Evolutionary conservation across 805 yeast genomes (phyloP).

Genomic region (Candida hispaniensis): DNA sequence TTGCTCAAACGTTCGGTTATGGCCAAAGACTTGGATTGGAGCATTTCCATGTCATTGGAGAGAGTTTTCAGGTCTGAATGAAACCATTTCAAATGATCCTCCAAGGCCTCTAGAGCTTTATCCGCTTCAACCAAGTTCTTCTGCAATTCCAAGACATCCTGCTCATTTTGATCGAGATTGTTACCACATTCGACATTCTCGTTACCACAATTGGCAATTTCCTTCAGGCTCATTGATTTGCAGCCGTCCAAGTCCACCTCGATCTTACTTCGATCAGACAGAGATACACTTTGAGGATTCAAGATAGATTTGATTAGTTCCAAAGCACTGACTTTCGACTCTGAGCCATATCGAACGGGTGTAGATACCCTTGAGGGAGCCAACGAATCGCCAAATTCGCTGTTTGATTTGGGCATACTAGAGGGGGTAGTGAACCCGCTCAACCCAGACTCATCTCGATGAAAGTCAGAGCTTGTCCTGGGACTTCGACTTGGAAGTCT

Average conservation of each 20-base stretch:
- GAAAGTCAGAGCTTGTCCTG: no score
- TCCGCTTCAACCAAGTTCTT: conserved; percentile 18
- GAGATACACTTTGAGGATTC: conserved; percentile 6
- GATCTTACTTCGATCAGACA: not conserved
- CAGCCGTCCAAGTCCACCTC: conserved; percentile 10
- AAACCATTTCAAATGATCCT: conserved; percentile 43
- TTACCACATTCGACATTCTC: conserved; percentile 6
- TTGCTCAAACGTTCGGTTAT: conserved; percentile 39
- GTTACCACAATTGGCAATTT: conserved; percentile 4
- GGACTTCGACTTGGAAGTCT: no score
- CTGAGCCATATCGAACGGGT: no score
- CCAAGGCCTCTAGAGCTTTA: conserved; percentile 37
- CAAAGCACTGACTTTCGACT: no score
- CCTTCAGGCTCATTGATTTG: conserved; percentile 1
- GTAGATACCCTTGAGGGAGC: no score
- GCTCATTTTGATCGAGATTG: conserved; percentile 9
- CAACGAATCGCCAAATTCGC: no score
- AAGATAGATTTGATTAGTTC: conserved; percentile 8
- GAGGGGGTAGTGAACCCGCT: no score
- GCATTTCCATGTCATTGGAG: conserved; percentile 50
- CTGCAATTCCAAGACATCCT: conserved; percentile 18
- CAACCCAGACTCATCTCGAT: no score
- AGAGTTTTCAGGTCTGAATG: conserved; percentile 45
- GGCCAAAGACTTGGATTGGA: conserved; percentile 43
- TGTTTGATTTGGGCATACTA: no score